A percentile compares a stretch with the other conserved stretches of the same genome.
Conservation (phyloP, 2,329 filamentous ascomycete species). For the Scytalidium lignicola region DNA sequence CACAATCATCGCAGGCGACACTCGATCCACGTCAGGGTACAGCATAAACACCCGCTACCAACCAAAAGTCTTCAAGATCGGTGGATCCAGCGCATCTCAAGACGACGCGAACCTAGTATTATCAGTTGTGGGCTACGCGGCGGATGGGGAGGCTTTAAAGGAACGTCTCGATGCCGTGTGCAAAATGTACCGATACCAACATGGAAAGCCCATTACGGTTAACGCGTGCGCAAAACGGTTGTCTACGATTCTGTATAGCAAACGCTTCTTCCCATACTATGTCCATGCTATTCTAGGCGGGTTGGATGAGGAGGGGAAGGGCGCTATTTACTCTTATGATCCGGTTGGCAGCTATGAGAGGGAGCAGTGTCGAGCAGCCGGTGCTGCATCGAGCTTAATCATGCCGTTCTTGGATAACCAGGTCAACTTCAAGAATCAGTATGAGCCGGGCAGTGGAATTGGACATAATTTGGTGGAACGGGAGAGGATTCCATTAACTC, state of each 20-base stretch:
- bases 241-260: constrained; percentile 91
- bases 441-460: constrained; percentile 77
- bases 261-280: constrained; percentile 99
- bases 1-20: constrained; percentile 95
- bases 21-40: constrained; percentile 91
- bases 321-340: constrained; percentile 95
- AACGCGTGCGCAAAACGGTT: constrained; percentile 92
- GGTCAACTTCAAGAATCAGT: constrained; percentile 99
- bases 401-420: constrained; percentile 99
- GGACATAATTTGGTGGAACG: constrained; percentile 76
- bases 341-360: constrained; percentile 96
- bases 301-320: constrained; percentile 88
- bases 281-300: constrained; percentile 91
- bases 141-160: constrained; percentile 88
- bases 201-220: constrained; percentile 93
- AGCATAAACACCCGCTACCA: constrained; percentile 97
- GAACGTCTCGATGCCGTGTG: constrained; percentile 91
- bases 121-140: constrained; percentile 92
- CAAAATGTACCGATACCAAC: constrained; percentile 98
- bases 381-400: constrained; percentile 88
- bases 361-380: constrained; percentile 90
- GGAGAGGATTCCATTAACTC: constrained; percentile 63
- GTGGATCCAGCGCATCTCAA: constrained; percentile 81
- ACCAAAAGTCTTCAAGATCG: constrained; percentile 96
- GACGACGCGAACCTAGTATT: constrained; percentile 82